Percentiles rank a stretch among this genome's conserved stretches.
Conservation (phyloP, 1,139 yeast species). For the Kurtzmaniella quercitrusa region DNA sequence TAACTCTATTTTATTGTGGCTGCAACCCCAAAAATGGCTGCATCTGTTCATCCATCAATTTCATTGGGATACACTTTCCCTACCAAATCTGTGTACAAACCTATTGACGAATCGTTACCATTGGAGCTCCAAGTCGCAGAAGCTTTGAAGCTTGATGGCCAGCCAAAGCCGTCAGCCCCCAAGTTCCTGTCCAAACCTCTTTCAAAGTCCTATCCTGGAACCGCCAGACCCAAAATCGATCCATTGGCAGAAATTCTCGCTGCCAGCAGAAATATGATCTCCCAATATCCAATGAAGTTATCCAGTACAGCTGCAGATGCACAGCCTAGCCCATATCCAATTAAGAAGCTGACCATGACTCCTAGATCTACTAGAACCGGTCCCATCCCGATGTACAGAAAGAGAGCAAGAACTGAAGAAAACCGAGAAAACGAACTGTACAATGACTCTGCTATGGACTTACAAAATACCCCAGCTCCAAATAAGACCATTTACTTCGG, state of each 20-base stretch:
- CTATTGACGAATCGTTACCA: constrained; percentile 7
- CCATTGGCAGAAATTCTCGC: constrained; percentile 28
- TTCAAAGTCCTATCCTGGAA: constrained; percentile 10
- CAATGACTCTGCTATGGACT: not conserved
- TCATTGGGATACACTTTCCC: constrained; percentile 22
- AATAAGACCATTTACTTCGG: constrained; percentile 30
- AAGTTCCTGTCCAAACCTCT: constrained; percentile 11
- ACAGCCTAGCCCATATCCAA: not conserved
- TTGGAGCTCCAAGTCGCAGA: constrained; percentile 19
- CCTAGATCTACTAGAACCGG: not conserved
- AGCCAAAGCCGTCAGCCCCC: constrained; percentile 14
- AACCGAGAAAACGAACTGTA: not conserved
- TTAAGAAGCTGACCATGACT: constrained; percentile 1
- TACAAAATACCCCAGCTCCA: constrained; percentile 17
- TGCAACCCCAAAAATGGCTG: not conserved
- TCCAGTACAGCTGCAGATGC: not conserved
- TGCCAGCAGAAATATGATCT: constrained; percentile 17
- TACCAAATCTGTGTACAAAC: not conserved
- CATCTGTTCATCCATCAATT: constrained; percentile 12
- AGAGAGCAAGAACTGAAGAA: not conserved
- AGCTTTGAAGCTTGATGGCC: constrained; percentile 21
- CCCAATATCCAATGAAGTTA: constrained; percentile 9
- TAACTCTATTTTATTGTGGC: too few relatives aligned
- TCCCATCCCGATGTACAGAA: not conserved
- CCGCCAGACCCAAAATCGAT: constrained; percentile 11